Evolutionary conservation across 345 rosid species (phyloP).

Genomic region (Psidium friedrichsthalianum): DNA sequence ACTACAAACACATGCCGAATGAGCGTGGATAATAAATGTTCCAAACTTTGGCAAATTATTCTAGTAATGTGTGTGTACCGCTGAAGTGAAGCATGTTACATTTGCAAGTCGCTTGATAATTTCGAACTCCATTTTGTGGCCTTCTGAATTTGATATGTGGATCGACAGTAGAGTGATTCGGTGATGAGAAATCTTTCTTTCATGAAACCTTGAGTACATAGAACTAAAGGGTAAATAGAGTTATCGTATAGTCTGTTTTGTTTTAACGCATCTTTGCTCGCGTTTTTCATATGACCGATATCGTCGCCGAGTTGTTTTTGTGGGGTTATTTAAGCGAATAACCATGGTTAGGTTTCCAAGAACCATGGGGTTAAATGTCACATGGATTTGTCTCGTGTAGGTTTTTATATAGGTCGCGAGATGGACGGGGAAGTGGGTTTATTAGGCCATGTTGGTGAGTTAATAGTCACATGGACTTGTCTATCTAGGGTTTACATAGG

Average conservation of each 20-base stretch:
- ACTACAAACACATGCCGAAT: neutral
- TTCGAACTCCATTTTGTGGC: neutral
- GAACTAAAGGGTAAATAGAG: neutral
- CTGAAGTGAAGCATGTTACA: neutral
- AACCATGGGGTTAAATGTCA: neutral
- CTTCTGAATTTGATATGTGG: neutral
- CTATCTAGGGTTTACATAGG: neutral
- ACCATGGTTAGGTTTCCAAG: neutral
- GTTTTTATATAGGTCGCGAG: neutral
- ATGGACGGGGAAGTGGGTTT: neutral
- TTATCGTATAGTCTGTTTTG: neutral
- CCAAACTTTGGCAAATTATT: neutral
- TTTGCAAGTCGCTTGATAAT: neutral
- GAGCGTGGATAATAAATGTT: neutral
- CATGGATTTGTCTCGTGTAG: neutral
- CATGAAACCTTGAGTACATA: rapidly evolving
- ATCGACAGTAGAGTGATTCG: neutral
- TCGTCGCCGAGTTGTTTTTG: neutral
- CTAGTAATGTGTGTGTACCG: neutral
- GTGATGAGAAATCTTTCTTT: neutral
- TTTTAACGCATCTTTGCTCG: neutral
- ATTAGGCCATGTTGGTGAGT: neutral
- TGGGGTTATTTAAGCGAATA: neutral
- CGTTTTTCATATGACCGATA: neutral
- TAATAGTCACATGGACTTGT: neutral